Evolutionary conservation across 2,329 filamentous ascomycete genomes (phyloP).

Genomic region (Monilinia vaccinii-corymbosi): DNA sequence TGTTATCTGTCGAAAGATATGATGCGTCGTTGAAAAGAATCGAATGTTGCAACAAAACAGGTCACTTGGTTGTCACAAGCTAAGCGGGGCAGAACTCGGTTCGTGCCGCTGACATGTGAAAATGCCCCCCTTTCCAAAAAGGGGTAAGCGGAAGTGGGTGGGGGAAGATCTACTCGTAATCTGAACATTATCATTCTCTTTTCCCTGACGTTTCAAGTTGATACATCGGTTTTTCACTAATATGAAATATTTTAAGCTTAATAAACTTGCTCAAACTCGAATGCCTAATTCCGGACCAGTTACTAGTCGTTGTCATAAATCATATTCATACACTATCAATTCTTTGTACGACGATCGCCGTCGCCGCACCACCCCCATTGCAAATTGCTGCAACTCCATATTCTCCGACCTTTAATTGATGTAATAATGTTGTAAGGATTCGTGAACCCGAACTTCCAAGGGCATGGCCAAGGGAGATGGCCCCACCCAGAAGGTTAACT

Average conservation of each 20-base stretch:
- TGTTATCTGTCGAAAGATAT: not conserved
- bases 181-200: not conserved
- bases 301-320: not conserved
- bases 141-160: not conserved
- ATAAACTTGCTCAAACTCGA: not conserved
- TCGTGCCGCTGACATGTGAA: conserved; percentile 6
- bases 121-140: not conserved
- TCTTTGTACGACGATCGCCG: conserved; percentile 82
- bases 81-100: not conserved
- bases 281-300: not conserved
- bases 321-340: conserved; percentile 40
- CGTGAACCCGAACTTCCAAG: conserved; percentile 88
- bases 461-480: conserved; percentile 86
- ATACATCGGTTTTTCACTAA: not conserved
- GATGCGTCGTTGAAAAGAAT: not conserved
- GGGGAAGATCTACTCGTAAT: not conserved
- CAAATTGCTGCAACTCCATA: conserved; percentile 95
- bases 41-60: not conserved
- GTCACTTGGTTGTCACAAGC: not conserved
- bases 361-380: conserved; percentile 90
- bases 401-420: conserved; percentile 82
- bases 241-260: not conserved
- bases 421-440: conserved; percentile 81
- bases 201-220: not conserved
- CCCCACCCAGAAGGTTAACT: conserved; percentile 83